phyloP scores from a whole-genome alignment of 768 basidiomycete species.

The Podaxis sp. region DNA sequence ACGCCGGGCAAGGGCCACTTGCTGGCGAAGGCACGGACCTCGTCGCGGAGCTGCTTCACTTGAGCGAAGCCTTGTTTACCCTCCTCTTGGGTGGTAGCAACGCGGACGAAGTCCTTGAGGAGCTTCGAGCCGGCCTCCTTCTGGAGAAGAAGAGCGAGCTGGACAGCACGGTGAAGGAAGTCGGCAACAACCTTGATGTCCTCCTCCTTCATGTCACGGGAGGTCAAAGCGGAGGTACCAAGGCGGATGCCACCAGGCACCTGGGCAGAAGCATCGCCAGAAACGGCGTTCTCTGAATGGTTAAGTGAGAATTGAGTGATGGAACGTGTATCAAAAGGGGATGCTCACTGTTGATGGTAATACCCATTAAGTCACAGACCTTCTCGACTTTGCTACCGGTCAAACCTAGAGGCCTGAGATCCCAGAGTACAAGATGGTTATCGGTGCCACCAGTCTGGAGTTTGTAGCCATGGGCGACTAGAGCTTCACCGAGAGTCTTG shows the following conservation, averaged over 20 bases:
- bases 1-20: slow-evolving; percentile 95
- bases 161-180: slow-evolving; percentile 93
- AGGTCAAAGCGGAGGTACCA: slow-evolving; percentile 92
- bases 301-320: not conserved
- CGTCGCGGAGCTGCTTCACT: slow-evolving; percentile 73
- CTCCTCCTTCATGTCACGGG: slow-evolving; percentile 86
- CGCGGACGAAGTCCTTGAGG: slow-evolving; percentile 92
- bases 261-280: slow-evolving; percentile 93
- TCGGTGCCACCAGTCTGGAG: slow-evolving; percentile 97
- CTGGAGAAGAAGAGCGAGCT: slow-evolving; percentile 86
- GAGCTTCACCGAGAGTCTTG: slow-evolving; percentile 66
- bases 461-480: slow-evolving; percentile 84
- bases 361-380: slow-evolving; percentile 94
- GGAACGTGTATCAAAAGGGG: not conserved
- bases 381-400: slow-evolving; percentile 99
- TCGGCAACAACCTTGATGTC: slow-evolving; percentile 86
- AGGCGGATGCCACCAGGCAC: slow-evolving; percentile 97
- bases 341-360: slow-evolving; percentile 89
- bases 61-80: slow-evolving; percentile 69
- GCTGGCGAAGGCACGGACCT: slow-evolving; percentile 80
- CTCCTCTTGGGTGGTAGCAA: slow-evolving; percentile 66
- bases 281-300: slow-evolving; percentile 86
- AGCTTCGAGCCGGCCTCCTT: slow-evolving; percentile 94
- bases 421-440: slow-evolving; percentile 98
- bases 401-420: slow-evolving; percentile 89